Base-by-base conservation (phyloP, 495 filamentous ascomycete species). In the Astrocystis sublimbata region DNA sequence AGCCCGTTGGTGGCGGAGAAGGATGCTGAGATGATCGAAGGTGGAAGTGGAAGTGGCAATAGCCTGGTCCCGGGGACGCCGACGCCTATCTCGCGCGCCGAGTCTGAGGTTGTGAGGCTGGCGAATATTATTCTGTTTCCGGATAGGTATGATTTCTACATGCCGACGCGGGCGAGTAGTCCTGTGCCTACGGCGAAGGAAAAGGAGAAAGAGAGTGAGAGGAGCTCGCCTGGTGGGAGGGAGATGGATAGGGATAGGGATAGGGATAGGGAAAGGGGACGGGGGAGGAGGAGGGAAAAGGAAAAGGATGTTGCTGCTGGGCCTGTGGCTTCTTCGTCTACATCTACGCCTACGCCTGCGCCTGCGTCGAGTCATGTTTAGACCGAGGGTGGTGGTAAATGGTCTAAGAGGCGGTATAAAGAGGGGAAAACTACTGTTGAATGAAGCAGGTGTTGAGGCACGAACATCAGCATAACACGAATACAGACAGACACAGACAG, bases 91-190 rank as follows among this genome's bases (percentile, higher is more conserved):
- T 74, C 71, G 8, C 63, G 73, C 28, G 76, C 74, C 5, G 74
- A 80, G 66, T 73, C 77, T 5, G 79, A 81, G 63, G 78, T 81
- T 1, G 78, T 79, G 7, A 63, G 79, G 26, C 63, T 81, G 35
- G 78, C 79, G 0, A 81, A 81, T 51, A 80, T 81, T 60, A 81
- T 81, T 53, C 58, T 81, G 56, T 81, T 81, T 46, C 79, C 79
- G 9, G 79, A 81, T 61, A 69, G 75, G 0, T 81, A 81, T 35
- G 78, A 81, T 57, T 81, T 81, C 65, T 81, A 79, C 65, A 81
- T 79, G 78, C 68, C 74, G 23, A 71, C 70, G 60, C 56, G 71
- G 40, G 66, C 66, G 23, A 70, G 70, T 50, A 74, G 70, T 17
- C 71, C 71, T 1, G 60, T 58, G 13, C 61, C 40, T 13, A 50